phyloP scores from a whole-genome alignment of 2,329 filamentous ascomycete genomes.

The Aspergillus alliaceus region DNA sequence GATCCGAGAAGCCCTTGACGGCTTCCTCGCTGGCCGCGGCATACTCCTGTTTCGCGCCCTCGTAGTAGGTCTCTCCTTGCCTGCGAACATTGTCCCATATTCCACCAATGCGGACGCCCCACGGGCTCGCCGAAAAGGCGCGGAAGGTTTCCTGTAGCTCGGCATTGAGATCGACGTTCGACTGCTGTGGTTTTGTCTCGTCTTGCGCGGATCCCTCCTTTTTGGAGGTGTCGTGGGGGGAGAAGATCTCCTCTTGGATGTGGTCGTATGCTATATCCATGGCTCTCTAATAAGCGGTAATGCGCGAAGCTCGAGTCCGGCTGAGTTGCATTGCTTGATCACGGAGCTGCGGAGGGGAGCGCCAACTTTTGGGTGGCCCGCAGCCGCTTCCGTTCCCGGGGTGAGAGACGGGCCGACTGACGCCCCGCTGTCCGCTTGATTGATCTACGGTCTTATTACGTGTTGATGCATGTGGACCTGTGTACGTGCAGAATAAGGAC shows the following conservation, averaged over 20 bases:
- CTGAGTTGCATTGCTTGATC: constrained; percentile 17
- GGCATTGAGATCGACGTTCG: constrained; percentile 65
- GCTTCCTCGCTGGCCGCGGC: constrained; percentile 77
- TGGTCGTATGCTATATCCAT: constrained; percentile 99
- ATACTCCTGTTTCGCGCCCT: constrained; percentile 80
- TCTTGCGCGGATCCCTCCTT: constrained; percentile 44
- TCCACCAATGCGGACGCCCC: constrained; percentile 85
- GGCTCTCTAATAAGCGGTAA: constrained; percentile 4
- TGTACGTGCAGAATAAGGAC: background rate
- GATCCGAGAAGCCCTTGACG: constrained; percentile 72
- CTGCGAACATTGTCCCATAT: constrained; percentile 91
- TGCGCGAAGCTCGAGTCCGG: constrained; percentile 7
- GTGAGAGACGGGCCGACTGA: constrained; percentile 32
- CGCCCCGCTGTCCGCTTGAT: constrained; percentile 18
- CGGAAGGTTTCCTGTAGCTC: constrained; percentile 96
- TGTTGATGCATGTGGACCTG: background rate
- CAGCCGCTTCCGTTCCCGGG: constrained; percentile 17
- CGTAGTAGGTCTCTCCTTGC: constrained; percentile 87
- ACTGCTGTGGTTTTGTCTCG: constrained; percentile 36
- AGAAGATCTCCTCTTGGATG: constrained; percentile 78
- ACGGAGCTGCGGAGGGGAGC: background rate
- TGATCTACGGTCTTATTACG: background rate
- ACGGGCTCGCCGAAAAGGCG: constrained; percentile 85
- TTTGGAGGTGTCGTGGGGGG: constrained; percentile 52
- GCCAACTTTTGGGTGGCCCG: background rate